phyloP scores from a whole-genome alignment of 805 yeast species.

The Candida pseudoglaebosa region DNA sequence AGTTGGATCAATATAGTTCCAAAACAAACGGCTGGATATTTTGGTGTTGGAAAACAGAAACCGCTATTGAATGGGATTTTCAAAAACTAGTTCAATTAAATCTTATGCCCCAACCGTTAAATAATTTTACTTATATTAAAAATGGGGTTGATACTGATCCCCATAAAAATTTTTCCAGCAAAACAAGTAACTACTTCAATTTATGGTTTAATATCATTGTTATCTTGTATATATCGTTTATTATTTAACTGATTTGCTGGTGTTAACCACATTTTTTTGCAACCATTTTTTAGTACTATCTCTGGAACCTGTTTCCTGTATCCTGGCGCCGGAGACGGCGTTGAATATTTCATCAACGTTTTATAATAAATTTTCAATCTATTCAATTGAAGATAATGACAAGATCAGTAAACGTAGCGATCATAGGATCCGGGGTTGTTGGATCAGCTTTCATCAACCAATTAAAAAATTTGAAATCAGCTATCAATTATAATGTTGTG shows the following conservation, averaged over 20 bases:
- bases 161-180: conserved; percentile 2
- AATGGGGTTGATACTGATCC: conserved; percentile 31
- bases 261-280: not conserved
- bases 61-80: conserved; percentile 66
- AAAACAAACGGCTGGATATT: conserved; percentile 58
- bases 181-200: not conserved
- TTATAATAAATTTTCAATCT: not conserved
- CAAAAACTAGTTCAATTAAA: conserved; percentile 43
- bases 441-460: conserved; percentile 90
- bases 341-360: not conserved
- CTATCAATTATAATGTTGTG: conserved; percentile 70
- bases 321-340: not conserved
- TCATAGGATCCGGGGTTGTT: conserved; percentile 84
- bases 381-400: conserved; percentile 11
- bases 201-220: not conserved
- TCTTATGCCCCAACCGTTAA: conserved; percentile 61
- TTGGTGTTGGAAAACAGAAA: conserved; percentile 70
- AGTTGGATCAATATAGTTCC: conserved; percentile 48
- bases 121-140: conserved; percentile 25
- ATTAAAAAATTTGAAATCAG: conserved; percentile 56
- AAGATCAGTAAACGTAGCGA: conserved; percentile 42
- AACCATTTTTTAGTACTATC: not conserved
- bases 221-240: not conserved
- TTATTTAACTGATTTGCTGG: not conserved
- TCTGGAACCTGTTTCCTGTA: not conserved